Conservation (phyloP, 345 rosid species). For the Dipteronia dyeriana region DNA sequence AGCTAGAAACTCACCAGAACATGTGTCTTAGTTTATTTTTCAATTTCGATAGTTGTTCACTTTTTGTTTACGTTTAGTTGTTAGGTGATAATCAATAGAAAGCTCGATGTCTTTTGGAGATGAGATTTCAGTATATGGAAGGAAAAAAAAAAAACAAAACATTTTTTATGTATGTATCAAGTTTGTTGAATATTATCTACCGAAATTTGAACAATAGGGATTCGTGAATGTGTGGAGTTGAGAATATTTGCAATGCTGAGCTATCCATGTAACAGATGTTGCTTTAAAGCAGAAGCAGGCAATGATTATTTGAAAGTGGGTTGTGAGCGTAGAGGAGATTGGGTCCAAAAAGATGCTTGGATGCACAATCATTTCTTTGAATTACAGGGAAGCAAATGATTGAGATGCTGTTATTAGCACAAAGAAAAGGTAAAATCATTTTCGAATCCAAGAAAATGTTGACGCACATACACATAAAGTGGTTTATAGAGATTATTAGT, state of each 20-base stretch:
- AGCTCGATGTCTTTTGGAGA: neutral
- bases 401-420: neutral
- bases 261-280: neutral
- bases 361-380: neutral
- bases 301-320: neutral
- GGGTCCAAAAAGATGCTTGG: neutral
- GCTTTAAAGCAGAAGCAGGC: neutral
- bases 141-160: neutral
- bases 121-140: too few relatives aligned
- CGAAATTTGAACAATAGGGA: neutral
- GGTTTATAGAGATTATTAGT: neutral
- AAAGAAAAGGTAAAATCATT: neutral
- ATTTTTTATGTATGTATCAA: neutral
- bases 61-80: neutral
- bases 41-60: neutral
- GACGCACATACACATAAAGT: neutral
- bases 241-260: neutral
- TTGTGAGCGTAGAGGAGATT: neutral
- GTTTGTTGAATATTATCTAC: neutral
- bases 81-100: neutral
- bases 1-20: neutral
- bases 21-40: neutral
- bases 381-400: neutral
- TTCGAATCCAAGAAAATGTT: conserved; percentile 17
- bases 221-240: neutral